Evolutionary conservation across 2,329 filamentous ascomycete genomes (phyloP).

Genomic region (Hypoxylon sp.): DNA sequence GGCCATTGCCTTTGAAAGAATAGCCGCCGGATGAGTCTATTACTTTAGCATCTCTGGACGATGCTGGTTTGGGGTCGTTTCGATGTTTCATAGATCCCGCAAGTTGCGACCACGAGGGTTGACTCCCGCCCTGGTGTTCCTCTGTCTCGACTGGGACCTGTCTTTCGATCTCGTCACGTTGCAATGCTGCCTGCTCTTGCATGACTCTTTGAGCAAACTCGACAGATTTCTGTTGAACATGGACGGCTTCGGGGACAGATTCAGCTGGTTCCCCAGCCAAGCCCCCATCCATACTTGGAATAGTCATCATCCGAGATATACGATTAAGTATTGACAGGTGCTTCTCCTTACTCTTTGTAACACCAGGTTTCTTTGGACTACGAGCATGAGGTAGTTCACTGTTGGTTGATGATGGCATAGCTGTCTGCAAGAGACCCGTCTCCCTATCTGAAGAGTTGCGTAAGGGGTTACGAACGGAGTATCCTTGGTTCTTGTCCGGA

Average conservation of each 20-base stretch:
- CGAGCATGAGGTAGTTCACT: not conserved
- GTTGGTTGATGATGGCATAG: not conserved
- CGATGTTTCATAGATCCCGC: not conserved
- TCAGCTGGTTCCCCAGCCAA: not conserved
- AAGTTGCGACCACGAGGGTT: not conserved
- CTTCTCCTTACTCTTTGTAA: not conserved
- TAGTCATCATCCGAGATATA: slow-evolving; percentile 1
- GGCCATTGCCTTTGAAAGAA: not conserved
- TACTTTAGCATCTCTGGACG: not conserved
- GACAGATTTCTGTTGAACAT: slow-evolving; percentile 19
- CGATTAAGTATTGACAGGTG: not conserved
- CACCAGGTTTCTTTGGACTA: not conserved
- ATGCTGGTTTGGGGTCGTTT: not conserved
- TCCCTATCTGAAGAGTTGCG: slow-evolving; percentile 1
- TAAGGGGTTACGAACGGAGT: not conserved
- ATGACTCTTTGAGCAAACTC: slow-evolving; percentile 19
- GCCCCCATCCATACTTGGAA: slow-evolving; percentile 6
- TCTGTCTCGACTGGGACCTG: not conserved
- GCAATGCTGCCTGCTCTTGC: slow-evolving; percentile 4
- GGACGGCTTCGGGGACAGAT: not conserved
- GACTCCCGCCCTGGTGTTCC: not conserved
- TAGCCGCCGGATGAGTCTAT: not conserved
- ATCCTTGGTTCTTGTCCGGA: not conserved
- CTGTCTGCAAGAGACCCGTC: not conserved
- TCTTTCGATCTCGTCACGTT: not conserved